These are phyloP conservation scores for Rauvolfia tetraphylla DNA, from an alignment of 257 asterid species.

Conservation along the genomic window DNA sequence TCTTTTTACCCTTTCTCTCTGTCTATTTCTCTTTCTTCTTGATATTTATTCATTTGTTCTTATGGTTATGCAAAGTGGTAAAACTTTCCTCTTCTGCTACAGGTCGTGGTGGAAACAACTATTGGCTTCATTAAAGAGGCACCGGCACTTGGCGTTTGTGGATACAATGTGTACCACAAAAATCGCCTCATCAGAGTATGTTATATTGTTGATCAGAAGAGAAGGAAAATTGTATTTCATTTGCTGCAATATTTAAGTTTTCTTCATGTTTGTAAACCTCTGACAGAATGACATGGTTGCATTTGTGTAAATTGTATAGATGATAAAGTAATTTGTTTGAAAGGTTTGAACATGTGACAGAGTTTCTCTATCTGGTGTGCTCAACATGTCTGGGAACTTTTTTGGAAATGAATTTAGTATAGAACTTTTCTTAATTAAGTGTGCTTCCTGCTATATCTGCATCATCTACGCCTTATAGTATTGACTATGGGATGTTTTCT, in stretches of 20 bases:
- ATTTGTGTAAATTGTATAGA: not conserved
- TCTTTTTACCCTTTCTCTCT: not conserved
- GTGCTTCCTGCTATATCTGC: not conserved
- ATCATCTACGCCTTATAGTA: not conserved
- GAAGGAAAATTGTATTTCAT: constrained; percentile 3
- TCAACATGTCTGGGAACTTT: not conserved
- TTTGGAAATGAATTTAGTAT: not conserved
- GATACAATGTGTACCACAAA: constrained; percentile 88
- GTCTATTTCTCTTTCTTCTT: constrained; percentile 5
- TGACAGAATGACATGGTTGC: not conserved
- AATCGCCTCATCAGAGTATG: constrained; percentile 91
- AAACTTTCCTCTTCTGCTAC: constrained; percentile 4
- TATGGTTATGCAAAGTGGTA: not conserved
- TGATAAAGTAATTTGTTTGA: not conserved
- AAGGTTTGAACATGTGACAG: not conserved
- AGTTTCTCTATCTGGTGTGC: not conserved
- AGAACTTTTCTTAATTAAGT: not conserved
- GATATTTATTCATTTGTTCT: not conserved
- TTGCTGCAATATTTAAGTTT: constrained; percentile 9
- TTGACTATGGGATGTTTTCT: constrained; percentile 16
- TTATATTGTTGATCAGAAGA: constrained; percentile 2
- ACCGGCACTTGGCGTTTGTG: constrained; percentile 59
- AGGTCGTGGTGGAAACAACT: constrained; percentile 64
- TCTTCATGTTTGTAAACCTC: not conserved
- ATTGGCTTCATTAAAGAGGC: constrained; percentile 87